Evolutionary conservation across 1,284 basidiomycete species (phyloP).

Genomic region (Sanghuangporus sanghuang): DNA sequence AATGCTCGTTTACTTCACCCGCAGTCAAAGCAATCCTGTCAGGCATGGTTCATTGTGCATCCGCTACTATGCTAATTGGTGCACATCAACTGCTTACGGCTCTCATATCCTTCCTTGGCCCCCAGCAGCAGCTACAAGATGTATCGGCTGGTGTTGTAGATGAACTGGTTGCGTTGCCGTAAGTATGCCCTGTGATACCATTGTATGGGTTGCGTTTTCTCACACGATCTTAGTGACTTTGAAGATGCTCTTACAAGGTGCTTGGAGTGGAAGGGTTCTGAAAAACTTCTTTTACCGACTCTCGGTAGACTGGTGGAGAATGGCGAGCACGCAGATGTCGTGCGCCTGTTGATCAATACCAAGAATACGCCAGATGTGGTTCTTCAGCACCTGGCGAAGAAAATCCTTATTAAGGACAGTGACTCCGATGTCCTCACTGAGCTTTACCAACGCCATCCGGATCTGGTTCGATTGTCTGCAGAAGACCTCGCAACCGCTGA

Average conservation of each 20-base stretch:
- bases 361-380: background rate
- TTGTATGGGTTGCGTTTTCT: background rate
- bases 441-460: slow-evolving; percentile 50
- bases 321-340: background rate
- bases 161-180: slow-evolving; percentile 41
- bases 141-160: slow-evolving; percentile 40
- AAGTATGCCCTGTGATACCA: background rate
- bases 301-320: slow-evolving; percentile 8
- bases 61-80: slow-evolving; percentile 17
- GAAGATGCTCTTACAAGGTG: slow-evolving; percentile 40
- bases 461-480: slow-evolving; percentile 37
- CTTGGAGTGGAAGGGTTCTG: slow-evolving; percentile 45
- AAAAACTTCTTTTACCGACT: slow-evolving; percentile 56
- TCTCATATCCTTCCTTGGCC: slow-evolving; percentile 51
- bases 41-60: slow-evolving; percentile 48
- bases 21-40: slow-evolving; percentile 55
- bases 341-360: slow-evolving; percentile 1
- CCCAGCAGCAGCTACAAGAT: slow-evolving; percentile 45
- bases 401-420: background rate
- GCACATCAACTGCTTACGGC: slow-evolving; percentile 54
- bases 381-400: slow-evolving; percentile 5
- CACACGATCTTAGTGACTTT: slow-evolving; percentile 36
- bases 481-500: slow-evolving; percentile 34
- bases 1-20: slow-evolving; percentile 47
- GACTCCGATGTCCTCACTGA: slow-evolving; percentile 30